Evolutionary conservation across 306 rosid genomes (phyloP).

Genomic region (Aeschynomene evenia): DNA sequence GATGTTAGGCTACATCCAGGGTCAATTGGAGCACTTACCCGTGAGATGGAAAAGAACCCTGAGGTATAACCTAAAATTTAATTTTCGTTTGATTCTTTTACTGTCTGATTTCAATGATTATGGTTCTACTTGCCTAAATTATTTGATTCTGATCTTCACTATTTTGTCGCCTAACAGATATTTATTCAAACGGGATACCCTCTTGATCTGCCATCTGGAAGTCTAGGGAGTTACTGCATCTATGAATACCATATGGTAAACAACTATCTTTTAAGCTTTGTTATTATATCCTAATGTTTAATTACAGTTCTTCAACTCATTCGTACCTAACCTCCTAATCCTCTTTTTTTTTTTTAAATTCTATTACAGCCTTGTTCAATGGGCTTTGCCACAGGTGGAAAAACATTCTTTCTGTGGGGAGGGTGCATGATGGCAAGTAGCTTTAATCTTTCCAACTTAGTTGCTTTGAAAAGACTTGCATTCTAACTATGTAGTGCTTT

Average conservation of each 20-base stretch:
- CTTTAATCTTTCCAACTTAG: conserved; percentile 20
- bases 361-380: conserved; percentile 84
- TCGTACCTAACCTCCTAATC: conserved; percentile 23
- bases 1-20: conserved; percentile 99
- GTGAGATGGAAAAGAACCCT: conserved; percentile 90
- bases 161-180: conserved; percentile 59
- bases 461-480: conserved; percentile 15
- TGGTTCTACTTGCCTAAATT: conserved; percentile 5
- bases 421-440: conserved; percentile 98
- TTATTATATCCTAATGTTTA: not conserved
- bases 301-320: not conserved
- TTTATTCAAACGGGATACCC: conserved; percentile 99
- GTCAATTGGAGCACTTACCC: conserved; percentile 84
- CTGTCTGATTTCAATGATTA: not conserved
- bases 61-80: conserved; percentile 46
- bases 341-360: conserved; percentile 28
- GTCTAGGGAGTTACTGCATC: conserved; percentile 95
- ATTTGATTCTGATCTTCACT: conserved; percentile 29
- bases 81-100: not conserved
- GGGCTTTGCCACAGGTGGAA: conserved; percentile 99
- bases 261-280: conserved; percentile 11
- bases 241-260: conserved; percentile 97
- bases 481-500: conserved; percentile 39
- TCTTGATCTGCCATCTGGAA: conserved; percentile 97
- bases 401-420: conserved; percentile 97